phyloP scores from a whole-genome alignment of 441 rosid genomes.

The Eruca vesicaria region DNA sequence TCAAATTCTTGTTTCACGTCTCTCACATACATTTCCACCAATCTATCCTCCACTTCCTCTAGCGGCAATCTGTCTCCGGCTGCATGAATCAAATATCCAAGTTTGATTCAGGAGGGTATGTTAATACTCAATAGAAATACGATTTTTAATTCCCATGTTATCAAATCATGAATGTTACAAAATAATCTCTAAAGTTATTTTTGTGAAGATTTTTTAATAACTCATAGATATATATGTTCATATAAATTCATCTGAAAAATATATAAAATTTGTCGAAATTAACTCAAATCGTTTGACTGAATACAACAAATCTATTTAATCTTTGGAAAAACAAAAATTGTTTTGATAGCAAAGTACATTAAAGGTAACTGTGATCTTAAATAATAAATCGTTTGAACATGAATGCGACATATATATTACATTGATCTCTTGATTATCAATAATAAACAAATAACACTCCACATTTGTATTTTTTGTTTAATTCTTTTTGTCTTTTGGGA shows the following conservation, averaged over 20 bases:
- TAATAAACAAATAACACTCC: too few relatives aligned
- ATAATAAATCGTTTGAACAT: too few relatives aligned
- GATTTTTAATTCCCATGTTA: neutral
- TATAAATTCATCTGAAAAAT: neutral
- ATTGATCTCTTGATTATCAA: too few relatives aligned
- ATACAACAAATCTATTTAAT: neutral
- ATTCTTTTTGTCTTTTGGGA: too few relatives aligned
- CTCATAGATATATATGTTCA: neutral
- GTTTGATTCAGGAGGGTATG: neutral
- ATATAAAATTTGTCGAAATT: neutral
- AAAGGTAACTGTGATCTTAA: neutral
- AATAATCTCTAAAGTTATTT: neutral
- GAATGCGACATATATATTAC: too few relatives aligned
- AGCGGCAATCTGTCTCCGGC: slow-evolving; percentile 63
- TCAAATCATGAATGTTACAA: neutral
- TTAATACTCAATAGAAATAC: neutral
- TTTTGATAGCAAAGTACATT: neutral
- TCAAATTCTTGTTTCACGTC: slow-evolving; percentile 57
- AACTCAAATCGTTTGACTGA: neutral
- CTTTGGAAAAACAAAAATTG: neutral
- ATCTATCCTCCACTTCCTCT: slow-evolving; percentile 61
- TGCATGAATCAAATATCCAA: slow-evolving; percentile 8
- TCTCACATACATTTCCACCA: slow-evolving; percentile 63
- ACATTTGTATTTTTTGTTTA: too few relatives aligned
- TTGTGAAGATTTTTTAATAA: neutral